Evolutionary conservation across 31 red algal species (phyloP).

Genomic region (Porphyra umbilicalis): DNA sequence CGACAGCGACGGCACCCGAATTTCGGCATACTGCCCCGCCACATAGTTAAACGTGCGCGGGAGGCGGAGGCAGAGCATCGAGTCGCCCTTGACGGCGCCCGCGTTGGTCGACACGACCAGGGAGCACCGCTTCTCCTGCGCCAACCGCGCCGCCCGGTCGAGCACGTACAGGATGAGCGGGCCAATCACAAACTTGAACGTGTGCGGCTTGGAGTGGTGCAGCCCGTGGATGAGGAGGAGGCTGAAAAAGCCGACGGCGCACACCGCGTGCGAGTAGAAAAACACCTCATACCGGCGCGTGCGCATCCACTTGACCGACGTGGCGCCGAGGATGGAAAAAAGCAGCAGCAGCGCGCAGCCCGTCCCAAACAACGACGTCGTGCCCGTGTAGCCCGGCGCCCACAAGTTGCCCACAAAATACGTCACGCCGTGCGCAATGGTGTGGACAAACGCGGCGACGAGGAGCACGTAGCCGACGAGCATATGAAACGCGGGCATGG

Average conservation of each 20-base stretch:
- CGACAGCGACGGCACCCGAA: slow-evolving; percentile 67
- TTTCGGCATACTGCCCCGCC: slow-evolving; percentile 73
- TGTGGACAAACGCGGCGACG: slow-evolving; percentile 20
- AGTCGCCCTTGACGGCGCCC: slow-evolving; percentile 30
- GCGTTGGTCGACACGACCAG: slow-evolving; percentile 14
- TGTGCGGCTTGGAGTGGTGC: slow-evolving; percentile 8
- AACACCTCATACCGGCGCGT: slow-evolving; percentile 56
- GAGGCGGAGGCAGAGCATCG: slow-evolving; percentile 58
- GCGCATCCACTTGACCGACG: slow-evolving; percentile 26
- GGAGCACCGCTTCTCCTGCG: slow-evolving; percentile 33
- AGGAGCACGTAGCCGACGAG: slow-evolving; percentile 48
- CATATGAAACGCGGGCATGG: slow-evolving; percentile 74
- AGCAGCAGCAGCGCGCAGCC: slow-evolving; percentile 36
- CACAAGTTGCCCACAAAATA: slow-evolving; percentile 34
- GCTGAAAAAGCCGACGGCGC: slow-evolving; percentile 45
- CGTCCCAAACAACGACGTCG: slow-evolving; percentile 38
- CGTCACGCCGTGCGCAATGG: slow-evolving; percentile 34
- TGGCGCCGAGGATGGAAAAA: slow-evolving; percentile 25
- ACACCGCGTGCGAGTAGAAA: slow-evolving; percentile 44
- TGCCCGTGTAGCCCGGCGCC: slow-evolving; percentile 36
- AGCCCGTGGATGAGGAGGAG: slow-evolving; percentile 55
- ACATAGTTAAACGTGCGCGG: slow-evolving; percentile 68
- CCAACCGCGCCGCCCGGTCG: slow-evolving; percentile 42
- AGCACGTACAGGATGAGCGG: slow-evolving; percentile 57
- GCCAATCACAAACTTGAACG: slow-evolving; percentile 57